Conservation (phyloP, 2,329 filamentous ascomycete species). For the Didymella sp. region DNA sequence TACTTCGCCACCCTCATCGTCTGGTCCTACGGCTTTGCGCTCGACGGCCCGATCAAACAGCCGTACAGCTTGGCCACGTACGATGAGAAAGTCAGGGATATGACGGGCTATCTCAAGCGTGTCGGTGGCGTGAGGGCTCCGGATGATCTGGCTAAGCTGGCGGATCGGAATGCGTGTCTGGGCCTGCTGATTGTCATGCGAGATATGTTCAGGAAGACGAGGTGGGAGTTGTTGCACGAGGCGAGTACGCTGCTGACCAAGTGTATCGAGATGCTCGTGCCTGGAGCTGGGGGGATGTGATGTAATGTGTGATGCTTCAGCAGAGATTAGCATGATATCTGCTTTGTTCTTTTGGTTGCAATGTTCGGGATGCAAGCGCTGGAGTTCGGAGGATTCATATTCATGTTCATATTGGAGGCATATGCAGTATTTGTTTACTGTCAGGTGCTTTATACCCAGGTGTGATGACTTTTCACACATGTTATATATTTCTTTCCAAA, state of each 20-base stretch:
- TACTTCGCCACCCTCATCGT: slow-evolving; percentile 93
- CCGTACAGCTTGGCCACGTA: slow-evolving; percentile 62
- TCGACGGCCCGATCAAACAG: slow-evolving; percentile 76
- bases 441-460: background rate
- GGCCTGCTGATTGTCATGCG: slow-evolving; percentile 82
- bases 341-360: background rate
- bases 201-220: slow-evolving; percentile 79
- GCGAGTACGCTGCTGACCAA: slow-evolving; percentile 80
- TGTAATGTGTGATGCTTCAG: too few relatives aligned
- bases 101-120: slow-evolving; percentile 77
- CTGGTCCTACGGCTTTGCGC: slow-evolving; percentile 91
- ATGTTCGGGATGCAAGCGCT: background rate
- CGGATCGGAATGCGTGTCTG: slow-evolving; percentile 81
- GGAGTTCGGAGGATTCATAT: background rate
- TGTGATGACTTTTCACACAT: too few relatives aligned
- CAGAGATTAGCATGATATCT: too few relatives aligned
- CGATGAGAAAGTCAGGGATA: slow-evolving; percentile 74
- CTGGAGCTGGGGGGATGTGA: slow-evolving; percentile 26
- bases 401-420: background rate
- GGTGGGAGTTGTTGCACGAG: slow-evolving; percentile 92
- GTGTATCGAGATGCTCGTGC: slow-evolving; percentile 71
- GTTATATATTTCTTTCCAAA: too few relatives aligned
- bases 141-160: slow-evolving; percentile 75
- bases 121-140: slow-evolving; percentile 76
- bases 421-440: background rate